Base-by-base conservation (phyloP, 1,139 yeast genomes). In the Yamadazyma pseudoaaseri region DNA sequence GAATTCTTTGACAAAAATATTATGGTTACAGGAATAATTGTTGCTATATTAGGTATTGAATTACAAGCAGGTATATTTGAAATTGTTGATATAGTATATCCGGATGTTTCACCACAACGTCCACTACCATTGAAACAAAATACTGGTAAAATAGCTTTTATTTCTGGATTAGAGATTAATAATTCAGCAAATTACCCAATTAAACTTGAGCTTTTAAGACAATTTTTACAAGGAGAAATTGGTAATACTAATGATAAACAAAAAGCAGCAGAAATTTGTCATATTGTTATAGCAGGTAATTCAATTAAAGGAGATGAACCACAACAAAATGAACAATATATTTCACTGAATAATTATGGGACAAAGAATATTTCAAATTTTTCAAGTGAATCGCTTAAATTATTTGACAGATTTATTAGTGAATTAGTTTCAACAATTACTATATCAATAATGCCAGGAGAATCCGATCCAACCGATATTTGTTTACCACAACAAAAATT, bases 401-500 rank as follows among this genome's bases (percentile, higher is more conserved):
- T 52, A 14, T 62, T 90, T 16, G 94, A 87, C 45, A 49, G 54
- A 10, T 79, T 82, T 45, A 46, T 90, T 5, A 58, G 67, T 3
- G 83, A 82, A n/a, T 42, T 86, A 3, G 60, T 81, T 3, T 58
- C 70, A 7, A 67, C 82, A 4, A 58, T 87, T 13, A 83, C 94
- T 0, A 78, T 90, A 5, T 74, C 82, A 23, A 54, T 94, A 3
- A 73, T 92, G 80, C 96, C 98, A 0, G 98, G 98, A 4, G 71
- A 64, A 4, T 60, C 68, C 6, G 99, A 92, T 55, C 96, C 97
- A 0, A 80, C 89, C 6, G 95, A 85, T 44, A 65, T 75, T 12
- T 77, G 94, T 36, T 59, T 87, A 41, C 99, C 99, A 0, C 97
- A 92, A 57, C 96, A 86, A 54, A 86, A 95, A 3, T 57, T 92